These are phyloP conservation scores for Macrolepiota fuliginosa DNA, from an alignment of 768 basidiomycete genomes.

Conservation along the genomic window DNA sequence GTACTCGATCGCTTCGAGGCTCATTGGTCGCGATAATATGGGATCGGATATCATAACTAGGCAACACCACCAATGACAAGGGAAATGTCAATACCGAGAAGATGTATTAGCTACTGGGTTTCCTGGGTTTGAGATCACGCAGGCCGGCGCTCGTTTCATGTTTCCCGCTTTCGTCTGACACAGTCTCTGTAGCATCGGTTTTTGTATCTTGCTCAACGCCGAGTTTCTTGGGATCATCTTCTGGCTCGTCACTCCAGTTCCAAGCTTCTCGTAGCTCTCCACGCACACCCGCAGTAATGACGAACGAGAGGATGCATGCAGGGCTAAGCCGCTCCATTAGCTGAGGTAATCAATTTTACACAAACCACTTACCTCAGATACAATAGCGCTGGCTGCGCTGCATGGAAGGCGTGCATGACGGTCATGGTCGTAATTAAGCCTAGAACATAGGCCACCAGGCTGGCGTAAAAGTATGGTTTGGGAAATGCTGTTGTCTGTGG, in stretches of 20 bases:
- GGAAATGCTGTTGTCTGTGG: conserved; percentile 35
- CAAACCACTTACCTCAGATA: conserved; percentile 70
- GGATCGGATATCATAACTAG: neutral
- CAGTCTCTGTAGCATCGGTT: conserved; percentile 13
- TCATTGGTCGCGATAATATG: too few relatives aligned
- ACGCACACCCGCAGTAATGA: conserved; percentile 51
- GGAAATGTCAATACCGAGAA: neutral
- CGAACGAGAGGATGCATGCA: conserved; percentile 71
- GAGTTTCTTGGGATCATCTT: conserved; percentile 21
- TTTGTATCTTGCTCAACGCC: conserved; percentile 5
- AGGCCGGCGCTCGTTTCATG: neutral
- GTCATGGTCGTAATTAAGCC: conserved; percentile 77
- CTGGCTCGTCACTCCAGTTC: conserved; percentile 64
- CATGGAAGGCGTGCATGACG: conserved; percentile 77
- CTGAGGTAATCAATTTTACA: neutral
- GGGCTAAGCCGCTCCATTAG: conserved; percentile 42
- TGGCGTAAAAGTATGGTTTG: conserved; percentile 76
- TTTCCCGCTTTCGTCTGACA: neutral
- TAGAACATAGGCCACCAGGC: conserved; percentile 66
- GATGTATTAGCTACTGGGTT: neutral
- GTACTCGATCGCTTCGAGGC: neutral
- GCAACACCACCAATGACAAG: neutral
- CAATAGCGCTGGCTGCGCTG: conserved; percentile 88
- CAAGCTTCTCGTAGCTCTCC: conserved; percentile 74
- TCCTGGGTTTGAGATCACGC: neutral